Conservation (phyloP, 1,139 yeast genomes). For the Entelexis sorbosivorans region DNA sequence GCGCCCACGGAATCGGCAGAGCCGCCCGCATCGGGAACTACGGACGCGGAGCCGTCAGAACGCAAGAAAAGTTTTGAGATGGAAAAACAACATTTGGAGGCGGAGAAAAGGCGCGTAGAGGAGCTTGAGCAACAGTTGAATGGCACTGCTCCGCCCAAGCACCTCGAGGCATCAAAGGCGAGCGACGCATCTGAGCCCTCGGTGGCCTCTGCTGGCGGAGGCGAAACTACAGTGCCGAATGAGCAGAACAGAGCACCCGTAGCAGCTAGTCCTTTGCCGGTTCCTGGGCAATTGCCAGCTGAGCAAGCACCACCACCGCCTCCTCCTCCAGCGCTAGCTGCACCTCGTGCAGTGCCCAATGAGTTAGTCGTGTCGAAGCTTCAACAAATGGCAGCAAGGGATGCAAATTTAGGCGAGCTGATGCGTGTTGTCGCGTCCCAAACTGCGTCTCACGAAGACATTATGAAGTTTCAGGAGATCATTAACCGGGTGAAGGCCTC, state of each 20-base stretch:
- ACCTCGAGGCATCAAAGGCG: neutral
- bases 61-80: neutral
- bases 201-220: neutral
- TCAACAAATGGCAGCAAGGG: conserved; percentile 68
- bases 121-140: conserved; percentile 11
- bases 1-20: neutral
- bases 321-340: neutral
- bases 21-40: neutral
- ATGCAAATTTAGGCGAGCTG: conserved; percentile 51
- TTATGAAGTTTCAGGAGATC: conserved; percentile 66
- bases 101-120: conserved; percentile 9
- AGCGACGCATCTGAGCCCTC: neutral
- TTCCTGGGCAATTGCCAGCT: neutral
- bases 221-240: neutral
- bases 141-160: neutral
- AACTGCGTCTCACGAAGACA: conserved; percentile 57
- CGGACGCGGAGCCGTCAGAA: neutral
- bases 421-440: conserved; percentile 84
- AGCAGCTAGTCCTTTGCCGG: conserved; percentile 9
- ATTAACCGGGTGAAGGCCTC: conserved; percentile 62
- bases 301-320: neutral
- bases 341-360: conserved; percentile 30
- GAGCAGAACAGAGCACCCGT: neutral
- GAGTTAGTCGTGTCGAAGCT: conserved; percentile 73
- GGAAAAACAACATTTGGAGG: conserved; percentile 9